Evolutionary conservation across 2,329 filamentous ascomycete species (phyloP).

Genomic region (Cladophialophora yegresii): DNA sequence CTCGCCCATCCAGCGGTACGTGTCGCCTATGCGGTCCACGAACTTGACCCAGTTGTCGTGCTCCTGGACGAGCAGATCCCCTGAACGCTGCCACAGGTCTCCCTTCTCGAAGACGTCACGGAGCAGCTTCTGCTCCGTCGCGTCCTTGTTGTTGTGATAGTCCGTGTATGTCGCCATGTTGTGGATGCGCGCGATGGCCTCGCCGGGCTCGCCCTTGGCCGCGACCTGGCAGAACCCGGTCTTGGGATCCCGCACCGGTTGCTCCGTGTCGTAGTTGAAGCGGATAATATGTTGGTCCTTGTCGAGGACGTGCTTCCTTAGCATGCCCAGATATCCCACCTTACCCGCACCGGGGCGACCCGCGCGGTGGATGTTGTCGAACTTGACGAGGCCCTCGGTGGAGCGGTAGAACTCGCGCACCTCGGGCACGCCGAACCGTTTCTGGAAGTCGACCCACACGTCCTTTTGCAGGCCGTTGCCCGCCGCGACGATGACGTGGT

Average conservation of each 20-base stretch:
- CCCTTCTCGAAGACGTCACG: constrained; percentile 71
- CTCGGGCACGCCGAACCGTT: constrained; percentile 46
- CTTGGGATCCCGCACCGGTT: constrained; percentile 63
- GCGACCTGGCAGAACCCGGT: constrained; percentile 67
- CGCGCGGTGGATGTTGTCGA: constrained; percentile 68
- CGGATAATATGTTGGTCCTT: constrained; percentile 63
- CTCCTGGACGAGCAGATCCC: constrained; percentile 75
- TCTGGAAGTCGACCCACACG: constrained; percentile 52
- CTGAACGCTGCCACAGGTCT: constrained; percentile 80
- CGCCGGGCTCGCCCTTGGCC: constrained; percentile 68
- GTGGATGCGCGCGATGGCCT: constrained; percentile 69
- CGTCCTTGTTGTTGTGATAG: constrained; percentile 73
- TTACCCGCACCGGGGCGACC: constrained; percentile 58
- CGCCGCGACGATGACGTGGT: constrained; percentile 48
- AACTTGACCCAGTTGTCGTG: constrained; percentile 73
- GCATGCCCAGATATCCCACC: constrained; percentile 50
- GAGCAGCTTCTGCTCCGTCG: constrained; percentile 72
- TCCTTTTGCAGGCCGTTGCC: constrained; percentile 53
- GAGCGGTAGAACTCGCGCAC: constrained; percentile 77
- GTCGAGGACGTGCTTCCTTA: constrained; percentile 42
- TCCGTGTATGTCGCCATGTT: constrained; percentile 71
- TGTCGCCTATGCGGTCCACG: constrained; percentile 64
- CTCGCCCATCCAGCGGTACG: constrained; percentile 67
- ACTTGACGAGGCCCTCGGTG: constrained; percentile 67
- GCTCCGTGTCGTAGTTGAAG: constrained; percentile 68